phyloP scores from a whole-genome alignment of 2,329 filamentous ascomycete genomes.

The Allantophomopsis lycopodina region DNA sequence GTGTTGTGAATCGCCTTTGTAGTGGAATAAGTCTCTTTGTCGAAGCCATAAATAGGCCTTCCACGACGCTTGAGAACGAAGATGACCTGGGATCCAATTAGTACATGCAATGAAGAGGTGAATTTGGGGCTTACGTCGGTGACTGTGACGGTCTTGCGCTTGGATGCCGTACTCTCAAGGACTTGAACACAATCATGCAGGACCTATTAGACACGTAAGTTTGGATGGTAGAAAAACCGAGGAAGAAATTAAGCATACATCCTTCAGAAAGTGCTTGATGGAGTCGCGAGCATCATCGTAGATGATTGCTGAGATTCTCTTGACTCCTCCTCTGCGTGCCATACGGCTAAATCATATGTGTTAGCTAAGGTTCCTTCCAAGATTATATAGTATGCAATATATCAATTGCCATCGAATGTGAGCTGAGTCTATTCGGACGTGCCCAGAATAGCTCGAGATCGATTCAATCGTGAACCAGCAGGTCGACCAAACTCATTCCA shows the following conservation, averaged over 20 bases:
- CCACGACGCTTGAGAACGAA: conserved; percentile 33
- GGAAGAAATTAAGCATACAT: conserved; percentile 22
- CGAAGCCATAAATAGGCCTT: conserved; percentile 43
- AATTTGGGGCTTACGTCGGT: conserved; percentile 35
- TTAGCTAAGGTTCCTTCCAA: too few species aligned
- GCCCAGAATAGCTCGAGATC: too few species aligned
- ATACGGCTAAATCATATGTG: conserved; percentile 33
- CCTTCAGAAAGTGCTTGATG: conserved; percentile 32
- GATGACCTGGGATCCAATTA: conserved; percentile 31
- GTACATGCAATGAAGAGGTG: neutral
- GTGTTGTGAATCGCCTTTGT: neutral
- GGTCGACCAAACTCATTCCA: too few species aligned
- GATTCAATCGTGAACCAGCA: too few species aligned
- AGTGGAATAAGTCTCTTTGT: conserved; percentile 10
- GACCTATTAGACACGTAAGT: neutral
- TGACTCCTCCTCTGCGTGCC: conserved; percentile 64
- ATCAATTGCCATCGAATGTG: too few species aligned
- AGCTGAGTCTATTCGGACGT: too few species aligned
- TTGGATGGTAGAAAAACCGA: neutral
- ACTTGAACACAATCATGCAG: neutral
- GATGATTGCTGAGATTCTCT: conserved; percentile 50
- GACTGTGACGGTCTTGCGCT: conserved; percentile 47
- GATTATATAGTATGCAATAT: neutral
- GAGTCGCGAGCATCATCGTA: conserved; percentile 46
- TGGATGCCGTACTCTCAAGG: neutral